Evolutionary conservation across 169 alveolate genomes (phyloP).

Genomic region (Plasmodium chabaudi): DNA sequence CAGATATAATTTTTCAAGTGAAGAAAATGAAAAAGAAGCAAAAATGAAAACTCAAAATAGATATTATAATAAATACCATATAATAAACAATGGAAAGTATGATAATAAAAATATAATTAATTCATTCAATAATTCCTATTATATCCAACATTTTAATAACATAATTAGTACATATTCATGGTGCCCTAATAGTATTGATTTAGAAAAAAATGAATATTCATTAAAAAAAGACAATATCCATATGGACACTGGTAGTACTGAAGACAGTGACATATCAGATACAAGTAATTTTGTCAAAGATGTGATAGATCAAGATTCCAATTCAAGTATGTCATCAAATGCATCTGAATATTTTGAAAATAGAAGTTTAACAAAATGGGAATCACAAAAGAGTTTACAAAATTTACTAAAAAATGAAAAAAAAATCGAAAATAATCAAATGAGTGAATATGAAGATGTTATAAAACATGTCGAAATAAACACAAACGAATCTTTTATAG

Average conservation of each 20-base stretch:
- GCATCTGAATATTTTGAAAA: not conserved
- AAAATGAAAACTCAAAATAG: constrained; percentile 23
- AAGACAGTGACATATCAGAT: constrained; percentile 42
- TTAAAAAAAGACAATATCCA: constrained; percentile 13
- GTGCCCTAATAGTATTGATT: constrained; percentile 47
- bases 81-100: not conserved
- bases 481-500: constrained; percentile 57
- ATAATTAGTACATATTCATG: constrained; percentile 71
- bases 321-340: constrained; percentile 37
- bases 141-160: constrained; percentile 49
- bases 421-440: constrained; percentile 13
- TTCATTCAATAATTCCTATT: constrained; percentile 27
- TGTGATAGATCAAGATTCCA: constrained; percentile 28
- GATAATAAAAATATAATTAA: constrained; percentile 2
- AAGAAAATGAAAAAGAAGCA: constrained; percentile 32
- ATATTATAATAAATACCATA: not conserved
- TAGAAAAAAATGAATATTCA: constrained; percentile 13
- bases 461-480: constrained; percentile 14
- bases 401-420: constrained; percentile 11
- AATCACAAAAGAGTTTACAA: constrained; percentile 13
- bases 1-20: constrained; percentile 25
- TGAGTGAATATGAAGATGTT: constrained; percentile 3
- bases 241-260: constrained; percentile 33
- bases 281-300: constrained; percentile 40
- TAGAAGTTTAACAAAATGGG: not conserved